Percentiles rank a stretch among this genome's conserved stretches.
These are phyloP conservation scores for Mollisiaceae sp. DNA, from an alignment of 2,329 filamentous ascomycete species.

Conservation along the genomic window DNA sequence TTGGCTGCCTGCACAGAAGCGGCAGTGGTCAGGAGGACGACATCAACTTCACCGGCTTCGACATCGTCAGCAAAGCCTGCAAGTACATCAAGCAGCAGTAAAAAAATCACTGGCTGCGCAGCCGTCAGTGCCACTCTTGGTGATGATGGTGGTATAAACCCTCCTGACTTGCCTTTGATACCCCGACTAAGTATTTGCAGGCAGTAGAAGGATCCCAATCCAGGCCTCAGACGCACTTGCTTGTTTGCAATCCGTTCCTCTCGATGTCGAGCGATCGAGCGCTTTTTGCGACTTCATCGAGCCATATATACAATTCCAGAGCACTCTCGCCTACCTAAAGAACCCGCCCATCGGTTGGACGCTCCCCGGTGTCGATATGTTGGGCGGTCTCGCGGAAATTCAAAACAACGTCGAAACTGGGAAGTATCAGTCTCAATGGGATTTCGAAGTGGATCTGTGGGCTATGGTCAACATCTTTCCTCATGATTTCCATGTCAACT, in stretches of 20 bases:
- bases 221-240: not conserved
- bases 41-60: not conserved
- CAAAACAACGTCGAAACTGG: constrained; percentile 20
- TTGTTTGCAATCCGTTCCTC: constrained; percentile 6
- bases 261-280: not conserved
- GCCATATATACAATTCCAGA: constrained; percentile 20
- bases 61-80: not conserved
- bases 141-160: not conserved
- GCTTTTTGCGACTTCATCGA: constrained; percentile 2
- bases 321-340: constrained; percentile 24
- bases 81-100: not conserved
- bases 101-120: not conserved
- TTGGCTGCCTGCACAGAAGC: constrained; percentile 1
- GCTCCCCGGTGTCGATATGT: constrained; percentile 26
- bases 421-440: constrained; percentile 26
- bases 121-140: constrained; percentile 2
- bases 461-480: constrained; percentile 56
- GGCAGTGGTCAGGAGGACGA: not conserved
- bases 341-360: constrained; percentile 36
- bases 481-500: constrained; percentile 57
- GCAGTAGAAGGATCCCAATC: not conserved
- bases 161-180: not conserved
- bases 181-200: not conserved
- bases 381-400: constrained; percentile 27
- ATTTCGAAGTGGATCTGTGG: constrained; percentile 30